These are phyloP conservation scores for Xylariaceae sp. DNA, from an alignment of 2,329 filamentous ascomycete species.

Conservation along the genomic window DNA sequence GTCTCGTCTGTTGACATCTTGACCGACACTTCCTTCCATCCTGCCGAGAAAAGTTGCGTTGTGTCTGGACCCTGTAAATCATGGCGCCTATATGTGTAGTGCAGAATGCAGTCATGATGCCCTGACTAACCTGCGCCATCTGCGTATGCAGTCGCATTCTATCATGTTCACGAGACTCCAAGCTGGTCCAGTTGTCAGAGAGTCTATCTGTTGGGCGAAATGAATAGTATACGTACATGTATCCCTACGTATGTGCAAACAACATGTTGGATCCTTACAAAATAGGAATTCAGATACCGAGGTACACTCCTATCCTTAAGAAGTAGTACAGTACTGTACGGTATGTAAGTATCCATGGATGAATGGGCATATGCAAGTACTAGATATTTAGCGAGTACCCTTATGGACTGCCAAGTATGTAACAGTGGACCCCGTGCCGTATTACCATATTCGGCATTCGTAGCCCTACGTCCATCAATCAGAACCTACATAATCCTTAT, in stretches of 20 bases:
- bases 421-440: conserved; percentile 15
- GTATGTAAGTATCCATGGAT: too few species aligned
- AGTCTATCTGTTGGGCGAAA: too few species aligned
- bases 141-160: background rate
- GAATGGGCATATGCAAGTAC: too few species aligned
- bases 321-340: too few species aligned
- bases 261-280: too few species aligned
- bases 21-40: background rate
- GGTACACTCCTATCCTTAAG: too few species aligned
- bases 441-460: conserved; percentile 19
- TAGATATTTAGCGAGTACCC: background rate
- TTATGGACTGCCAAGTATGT: conserved; percentile 1
- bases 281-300: too few species aligned
- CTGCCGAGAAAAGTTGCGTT: background rate
- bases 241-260: too few species aligned
- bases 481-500: background rate
- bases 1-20: background rate
- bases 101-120: background rate
- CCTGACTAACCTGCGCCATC: background rate
- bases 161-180: background rate
- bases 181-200: too few species aligned
- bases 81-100: background rate
- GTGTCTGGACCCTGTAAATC: background rate
- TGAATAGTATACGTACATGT: too few species aligned
- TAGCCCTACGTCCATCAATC: conserved; percentile 10